Conservation (phyloP, 2,329 filamentous ascomycete species). For the Didymella sp. region DNA sequence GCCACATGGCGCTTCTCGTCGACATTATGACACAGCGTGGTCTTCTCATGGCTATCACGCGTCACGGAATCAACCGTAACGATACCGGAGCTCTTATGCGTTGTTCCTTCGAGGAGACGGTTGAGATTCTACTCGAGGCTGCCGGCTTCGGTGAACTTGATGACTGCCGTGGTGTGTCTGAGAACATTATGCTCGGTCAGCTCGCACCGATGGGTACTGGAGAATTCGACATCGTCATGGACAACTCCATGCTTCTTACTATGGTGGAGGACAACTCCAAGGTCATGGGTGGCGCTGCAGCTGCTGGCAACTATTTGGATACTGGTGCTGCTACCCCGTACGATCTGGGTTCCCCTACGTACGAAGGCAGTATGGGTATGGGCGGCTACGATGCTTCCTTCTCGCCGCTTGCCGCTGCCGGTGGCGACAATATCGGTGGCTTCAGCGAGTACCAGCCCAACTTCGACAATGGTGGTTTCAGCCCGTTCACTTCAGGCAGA, state of each 20-base stretch:
- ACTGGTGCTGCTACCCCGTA: slow-evolving; percentile 94
- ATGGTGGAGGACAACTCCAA: slow-evolving; percentile 89
- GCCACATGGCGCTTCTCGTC: slow-evolving; percentile 91
- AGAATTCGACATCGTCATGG: slow-evolving; percentile 91
- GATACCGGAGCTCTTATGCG: slow-evolving; percentile 99
- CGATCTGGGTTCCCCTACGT: slow-evolving; percentile 72
- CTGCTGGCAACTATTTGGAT: slow-evolving; percentile 73
- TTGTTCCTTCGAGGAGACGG: slow-evolving; percentile 99
- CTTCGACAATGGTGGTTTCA: slow-evolving; percentile 63
- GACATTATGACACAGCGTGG: slow-evolving; percentile 98
- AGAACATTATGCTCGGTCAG: slow-evolving; percentile 98
- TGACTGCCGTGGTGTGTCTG: slow-evolving; percentile 96
- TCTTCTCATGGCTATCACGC: slow-evolving; percentile 92
- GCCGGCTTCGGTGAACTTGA: slow-evolving; percentile 94
- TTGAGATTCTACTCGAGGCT: slow-evolving; percentile 96
- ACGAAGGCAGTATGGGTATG: slow-evolving; percentile 68
- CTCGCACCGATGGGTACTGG: slow-evolving; percentile 97
- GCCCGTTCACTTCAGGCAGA: slow-evolving; percentile 68
- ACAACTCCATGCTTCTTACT: slow-evolving; percentile 94
- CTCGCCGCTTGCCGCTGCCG: slow-evolving; percentile 78
- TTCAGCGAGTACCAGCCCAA: slow-evolving; percentile 61
- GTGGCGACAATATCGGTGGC: slow-evolving; percentile 62
- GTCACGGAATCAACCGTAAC: slow-evolving; percentile 97
- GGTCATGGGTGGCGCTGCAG: slow-evolving; percentile 68
- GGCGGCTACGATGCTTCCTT: slow-evolving; percentile 66